Evolutionary conservation across 306 rosid genomes (phyloP).

Genomic region (Pyrus communis): DNA sequence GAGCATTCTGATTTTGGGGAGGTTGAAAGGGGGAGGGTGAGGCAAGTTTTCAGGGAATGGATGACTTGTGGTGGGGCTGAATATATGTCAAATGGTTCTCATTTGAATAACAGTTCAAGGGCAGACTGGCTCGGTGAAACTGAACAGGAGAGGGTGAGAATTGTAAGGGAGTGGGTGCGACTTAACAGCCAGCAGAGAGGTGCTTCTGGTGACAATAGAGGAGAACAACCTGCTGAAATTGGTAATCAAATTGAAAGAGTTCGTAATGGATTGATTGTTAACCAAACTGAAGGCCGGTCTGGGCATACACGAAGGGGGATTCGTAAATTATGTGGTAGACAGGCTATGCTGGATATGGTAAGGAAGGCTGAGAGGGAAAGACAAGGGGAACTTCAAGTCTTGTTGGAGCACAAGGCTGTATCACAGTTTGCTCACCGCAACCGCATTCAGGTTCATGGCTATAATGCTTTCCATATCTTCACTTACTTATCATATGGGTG

Average conservation of each 20-base stretch:
- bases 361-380: conserved; percentile 78
- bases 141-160: conserved; percentile 85
- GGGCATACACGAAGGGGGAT: conserved; percentile 64
- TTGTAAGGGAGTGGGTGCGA: conserved; percentile 80
- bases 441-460: conserved; percentile 80
- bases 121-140: conserved; percentile 73
- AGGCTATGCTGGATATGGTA: conserved; percentile 84
- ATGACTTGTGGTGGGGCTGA: conserved; percentile 62
- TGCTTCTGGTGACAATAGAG: conserved; percentile 48
- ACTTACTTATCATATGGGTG: neutral
- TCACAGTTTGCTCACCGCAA: conserved; percentile 89
- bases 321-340: conserved; percentile 81
- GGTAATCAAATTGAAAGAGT: conserved; percentile 49
- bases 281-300: conserved; percentile 56
- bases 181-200: conserved; percentile 64
- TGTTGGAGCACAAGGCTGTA: conserved; percentile 62
- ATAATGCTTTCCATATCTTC: neutral
- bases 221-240: conserved; percentile 51
- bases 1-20: conserved; percentile 67
- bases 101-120: conserved; percentile 40
- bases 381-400: conserved; percentile 60
- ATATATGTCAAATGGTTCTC: conserved; percentile 39
- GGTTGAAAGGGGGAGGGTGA: conserved; percentile 86
- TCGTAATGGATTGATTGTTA: conserved; percentile 52
- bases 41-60: conserved; percentile 88